Percentiles rank a stretch among this genome's conserved stretches.
phyloP scores from a whole-genome alignment of 495 filamentous ascomycete genomes.

The Talaromyces proteolyticus region DNA sequence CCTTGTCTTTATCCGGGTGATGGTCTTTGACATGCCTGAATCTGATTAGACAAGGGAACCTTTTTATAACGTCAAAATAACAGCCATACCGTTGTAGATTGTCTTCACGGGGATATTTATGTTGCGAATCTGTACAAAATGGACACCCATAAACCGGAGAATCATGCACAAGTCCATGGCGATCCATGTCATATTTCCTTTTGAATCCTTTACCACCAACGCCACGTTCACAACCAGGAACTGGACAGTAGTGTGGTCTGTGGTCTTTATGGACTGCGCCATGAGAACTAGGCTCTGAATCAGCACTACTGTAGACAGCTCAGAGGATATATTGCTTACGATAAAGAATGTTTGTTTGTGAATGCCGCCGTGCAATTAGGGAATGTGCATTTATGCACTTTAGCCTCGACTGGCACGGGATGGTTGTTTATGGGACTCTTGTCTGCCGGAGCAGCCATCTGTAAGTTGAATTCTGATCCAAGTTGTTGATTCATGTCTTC shows the following conservation, averaged over 20 bases:
- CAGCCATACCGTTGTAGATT: constrained; percentile 83
- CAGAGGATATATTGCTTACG: no score
- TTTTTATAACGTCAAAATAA: background rate
- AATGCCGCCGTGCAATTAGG: constrained; percentile 77
- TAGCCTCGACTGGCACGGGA: constrained; percentile 35
- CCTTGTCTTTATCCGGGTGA: constrained; percentile 79
- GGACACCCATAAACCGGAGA: constrained; percentile 97
- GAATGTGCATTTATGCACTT: constrained; percentile 55
- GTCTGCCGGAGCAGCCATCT: background rate
- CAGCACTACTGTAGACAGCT: no score
- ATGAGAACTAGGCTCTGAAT: constrained; percentile 76
- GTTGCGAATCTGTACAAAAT: constrained; percentile 92
- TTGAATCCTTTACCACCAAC: constrained; percentile 94
- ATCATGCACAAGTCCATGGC: constrained; percentile 90
- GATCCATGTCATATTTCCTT: constrained; percentile 98
- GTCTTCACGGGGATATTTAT: constrained; percentile 93
- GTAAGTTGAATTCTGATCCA: constrained; percentile 14
- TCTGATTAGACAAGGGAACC: background rate
- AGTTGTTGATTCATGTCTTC: constrained; percentile 28
- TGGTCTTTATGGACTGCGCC: constrained; percentile 91
- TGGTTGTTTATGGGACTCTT: constrained; percentile 33
- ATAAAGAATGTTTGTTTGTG: constrained; percentile 81
- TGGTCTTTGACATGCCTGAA: constrained; percentile 82
- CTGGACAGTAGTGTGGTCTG: constrained; percentile 86
- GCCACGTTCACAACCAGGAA: constrained; percentile 69